Evolutionary conservation across 176 grass and related monocot species (phyloP).

Genomic region (Alloteropsis semialata): DNA sequence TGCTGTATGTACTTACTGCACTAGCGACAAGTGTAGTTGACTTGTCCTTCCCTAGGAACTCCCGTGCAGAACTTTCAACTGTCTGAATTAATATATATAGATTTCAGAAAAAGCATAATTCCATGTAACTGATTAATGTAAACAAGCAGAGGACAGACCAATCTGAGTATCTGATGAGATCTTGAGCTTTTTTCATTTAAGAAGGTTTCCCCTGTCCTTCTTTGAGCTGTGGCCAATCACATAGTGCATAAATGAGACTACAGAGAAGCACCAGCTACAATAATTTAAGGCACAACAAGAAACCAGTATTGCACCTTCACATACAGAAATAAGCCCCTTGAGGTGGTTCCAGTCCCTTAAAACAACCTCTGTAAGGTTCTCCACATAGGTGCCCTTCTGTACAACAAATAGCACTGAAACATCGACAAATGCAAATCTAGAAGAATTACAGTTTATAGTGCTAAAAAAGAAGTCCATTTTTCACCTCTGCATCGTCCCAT

Average conservation of each 20-base stretch:
- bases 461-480: not conserved
- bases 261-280: not conserved
- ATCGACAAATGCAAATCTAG: slow-evolving; percentile 11
- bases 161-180: slow-evolving; percentile 92
- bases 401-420: slow-evolving; percentile 24
- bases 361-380: slow-evolving; percentile 79
- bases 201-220: slow-evolving; percentile 75
- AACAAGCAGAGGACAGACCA: slow-evolving; percentile 61
- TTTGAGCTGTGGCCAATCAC: slow-evolving; percentile 63
- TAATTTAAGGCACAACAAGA: slow-evolving; percentile 1
- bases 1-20: slow-evolving; percentile 54
- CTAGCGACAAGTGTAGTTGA: slow-evolving; percentile 79
- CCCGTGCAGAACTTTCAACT: slow-evolving; percentile 79
- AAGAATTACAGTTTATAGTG: not conserved
- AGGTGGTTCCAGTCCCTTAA: slow-evolving; percentile 89
- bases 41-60: slow-evolving; percentile 79
- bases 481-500: slow-evolving; percentile 89
- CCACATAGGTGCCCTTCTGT: slow-evolving; percentile 80
- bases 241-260: slow-evolving; percentile 29
- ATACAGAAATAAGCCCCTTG: slow-evolving; percentile 76
- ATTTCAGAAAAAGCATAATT: slow-evolving; percentile 4
- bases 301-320: slow-evolving; percentile 71
- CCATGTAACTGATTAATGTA: slow-evolving; percentile 5
- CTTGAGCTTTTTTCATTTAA: slow-evolving; percentile 93
- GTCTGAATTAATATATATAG: slow-evolving; percentile 45